A percentile compares a stretch with the other conserved stretches of the same genome.
Evolutionary conservation across 768 basidiomycete species (phyloP).

Genomic region (Mycena polygramma): DNA sequence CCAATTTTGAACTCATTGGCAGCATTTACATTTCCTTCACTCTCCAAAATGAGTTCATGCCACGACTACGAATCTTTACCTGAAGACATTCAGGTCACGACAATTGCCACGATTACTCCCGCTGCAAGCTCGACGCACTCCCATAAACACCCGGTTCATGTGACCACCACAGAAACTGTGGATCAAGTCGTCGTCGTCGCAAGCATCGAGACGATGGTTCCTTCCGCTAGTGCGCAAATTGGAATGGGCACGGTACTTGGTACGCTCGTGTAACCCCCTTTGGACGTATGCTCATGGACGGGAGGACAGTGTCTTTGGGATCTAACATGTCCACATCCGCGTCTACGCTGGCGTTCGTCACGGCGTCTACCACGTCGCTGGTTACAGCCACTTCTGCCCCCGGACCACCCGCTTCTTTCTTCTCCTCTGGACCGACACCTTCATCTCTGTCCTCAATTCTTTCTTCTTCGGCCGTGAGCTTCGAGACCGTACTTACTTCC

Average conservation of each 20-base stretch:
- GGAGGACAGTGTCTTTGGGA: background rate
- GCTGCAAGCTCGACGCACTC: background rate
- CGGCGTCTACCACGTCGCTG: background rate
- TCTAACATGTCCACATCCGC: background rate
- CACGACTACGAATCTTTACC: background rate
- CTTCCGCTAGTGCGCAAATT: background rate
- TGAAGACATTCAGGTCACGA: constrained; percentile 11
- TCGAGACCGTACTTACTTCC: background rate
- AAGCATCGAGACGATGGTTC: background rate
- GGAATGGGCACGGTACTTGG: background rate
- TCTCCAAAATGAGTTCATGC: constrained; percentile 15
- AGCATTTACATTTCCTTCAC: background rate
- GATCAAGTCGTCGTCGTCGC: constrained; percentile 12
- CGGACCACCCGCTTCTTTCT: background rate
- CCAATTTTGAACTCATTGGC: background rate
- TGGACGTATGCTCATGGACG: background rate
- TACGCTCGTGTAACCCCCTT: background rate
- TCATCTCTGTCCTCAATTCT: background rate
- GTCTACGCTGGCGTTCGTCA: background rate
- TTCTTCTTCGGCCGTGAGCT: background rate
- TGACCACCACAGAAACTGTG: background rate
- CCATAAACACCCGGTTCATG: background rate
- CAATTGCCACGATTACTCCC: background rate
- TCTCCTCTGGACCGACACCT: background rate
- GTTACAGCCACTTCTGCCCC: background rate